Percentiles rank a stretch among this genome's conserved stretches.
phyloP scores from a whole-genome alignment of 176 grass and related monocot genomes.

The Zea luxurians region DNA sequence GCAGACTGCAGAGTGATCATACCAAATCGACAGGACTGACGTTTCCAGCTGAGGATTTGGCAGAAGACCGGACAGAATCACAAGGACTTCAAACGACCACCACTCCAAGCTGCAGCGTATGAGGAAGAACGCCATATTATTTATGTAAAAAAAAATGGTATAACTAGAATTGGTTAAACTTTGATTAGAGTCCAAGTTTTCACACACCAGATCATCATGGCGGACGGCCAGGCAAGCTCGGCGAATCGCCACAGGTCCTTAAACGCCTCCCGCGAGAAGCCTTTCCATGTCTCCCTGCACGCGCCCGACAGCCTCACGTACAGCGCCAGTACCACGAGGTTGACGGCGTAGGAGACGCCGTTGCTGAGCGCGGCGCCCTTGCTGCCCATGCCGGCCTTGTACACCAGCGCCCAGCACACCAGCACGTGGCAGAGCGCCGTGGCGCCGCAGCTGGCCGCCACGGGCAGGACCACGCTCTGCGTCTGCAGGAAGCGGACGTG shows the following conservation, averaged over 20 bases:
- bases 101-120: background rate
- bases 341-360: background rate
- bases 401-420: background rate
- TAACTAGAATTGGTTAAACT: background rate
- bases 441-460: background rate
- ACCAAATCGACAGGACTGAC: slow-evolving; percentile 4
- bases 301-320: background rate
- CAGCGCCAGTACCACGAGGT: background rate
- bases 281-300: background rate
- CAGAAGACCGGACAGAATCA: background rate
- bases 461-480: slow-evolving; percentile 24
- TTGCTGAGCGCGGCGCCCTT: slow-evolving; percentile 9
- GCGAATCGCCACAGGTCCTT: background rate
- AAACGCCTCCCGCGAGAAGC: background rate
- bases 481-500: slow-evolving; percentile 27
- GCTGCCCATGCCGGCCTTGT: slow-evolving; percentile 14
- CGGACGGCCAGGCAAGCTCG: background rate
- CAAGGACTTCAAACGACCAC: slow-evolving; percentile 1
- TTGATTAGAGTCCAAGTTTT: background rate
- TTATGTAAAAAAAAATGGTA: background rate
- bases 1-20: background rate
- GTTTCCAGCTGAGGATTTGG: slow-evolving; percentile 15
- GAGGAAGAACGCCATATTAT: background rate
- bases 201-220: background rate
- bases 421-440: background rate